Base-by-base conservation (phyloP, 2,329 filamentous ascomycete genomes). In the Phialophora chinensis region DNA sequence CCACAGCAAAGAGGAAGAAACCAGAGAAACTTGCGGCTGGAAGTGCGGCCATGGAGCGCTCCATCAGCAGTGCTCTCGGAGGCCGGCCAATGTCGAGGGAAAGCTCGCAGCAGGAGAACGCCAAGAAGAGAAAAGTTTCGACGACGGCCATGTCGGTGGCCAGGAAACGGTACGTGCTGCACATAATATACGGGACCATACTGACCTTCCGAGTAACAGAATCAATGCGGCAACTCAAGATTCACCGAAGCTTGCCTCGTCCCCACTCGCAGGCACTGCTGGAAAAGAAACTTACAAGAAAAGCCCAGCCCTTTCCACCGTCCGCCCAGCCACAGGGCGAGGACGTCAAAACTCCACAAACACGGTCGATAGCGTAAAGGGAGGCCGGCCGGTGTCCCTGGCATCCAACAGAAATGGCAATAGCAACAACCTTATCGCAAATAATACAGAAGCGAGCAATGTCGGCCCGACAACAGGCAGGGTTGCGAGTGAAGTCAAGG, bases 1-100 rank as follows among this genome's bases (percentile, higher is more conserved):
- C 85, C 69, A 96, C 83, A 25, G 86, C 85, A 68, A 96, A 93
- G 79, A 88, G 91, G 1, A 92, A 96, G 73, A 91, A 91, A 66
- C 79, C 84, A 10, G 75, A 75, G n/a, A 68, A 75, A 7, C 62
- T 58, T 70, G 74, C 76, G 11, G 73, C 75, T 17, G 77, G 75
- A 42, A 80, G 80, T 17, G 77, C 80, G 25, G 76, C 76, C 11
- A 87, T 89, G 82, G 91, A 93, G 74, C 87, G 90, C 66, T 87
- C 89, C n/a, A 81, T 90, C 77, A 90, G 87, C 75, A 68, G 62
- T 49, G 66, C 62, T 0, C 38, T 69, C 17, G 72, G 70, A 11
- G 65, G 69, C 14, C 61, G 70, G 23, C 64, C 72, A 5, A 73
- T 74, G 72, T 74, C 72, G 1, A 59, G 72, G 60, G 71, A 73